A percentile compares a stretch with the other conserved stretches of the same genome.
phyloP scores from a whole-genome alignment of 495 filamentous ascomycete species.

The Podospora pseudocomata region DNA sequence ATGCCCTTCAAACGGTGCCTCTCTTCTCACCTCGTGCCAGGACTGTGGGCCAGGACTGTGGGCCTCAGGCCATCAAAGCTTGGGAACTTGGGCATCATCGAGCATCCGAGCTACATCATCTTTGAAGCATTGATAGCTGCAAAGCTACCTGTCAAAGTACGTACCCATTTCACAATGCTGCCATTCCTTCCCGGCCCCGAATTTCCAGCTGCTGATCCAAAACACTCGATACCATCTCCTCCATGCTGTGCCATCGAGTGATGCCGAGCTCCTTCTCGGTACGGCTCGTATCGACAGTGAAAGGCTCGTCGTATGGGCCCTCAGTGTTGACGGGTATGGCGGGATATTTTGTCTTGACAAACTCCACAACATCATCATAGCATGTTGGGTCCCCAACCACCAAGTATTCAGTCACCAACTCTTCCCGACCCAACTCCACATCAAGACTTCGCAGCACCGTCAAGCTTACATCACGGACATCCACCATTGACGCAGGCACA shows the following conservation, averaged over 20 bases:
- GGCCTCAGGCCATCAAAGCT: neutral
- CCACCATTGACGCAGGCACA: conserved; percentile 27
- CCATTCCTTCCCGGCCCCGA: neutral
- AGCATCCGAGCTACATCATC: neutral
- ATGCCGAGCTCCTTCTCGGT: conserved; percentile 35
- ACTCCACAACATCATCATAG: conserved; percentile 31
- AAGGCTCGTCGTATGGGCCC: conserved; percentile 8
- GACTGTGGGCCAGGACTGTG: neutral
- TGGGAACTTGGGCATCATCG: neutral
- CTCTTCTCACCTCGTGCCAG: neutral
- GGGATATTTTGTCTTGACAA: conserved; percentile 35
- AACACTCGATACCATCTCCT: conserved; percentile 36
- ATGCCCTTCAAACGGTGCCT: neutral
- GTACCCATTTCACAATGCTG: neutral
- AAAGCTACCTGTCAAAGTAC: neutral
- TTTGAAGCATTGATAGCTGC: neutral
- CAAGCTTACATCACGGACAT: conserved; percentile 43
- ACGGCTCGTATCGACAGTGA: conserved; percentile 17
- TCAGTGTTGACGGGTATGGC: conserved; percentile 26
- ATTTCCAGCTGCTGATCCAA: conserved; percentile 38
- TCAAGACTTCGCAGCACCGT: conserved; percentile 36
- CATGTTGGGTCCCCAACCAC: conserved; percentile 23
- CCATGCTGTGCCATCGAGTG: conserved; percentile 29
- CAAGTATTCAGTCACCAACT: conserved; percentile 28
- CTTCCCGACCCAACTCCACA: conserved; percentile 21